Evolutionary conservation across 768 basidiomycete genomes (phyloP).

Genomic region (Collybia sp.): DNA sequence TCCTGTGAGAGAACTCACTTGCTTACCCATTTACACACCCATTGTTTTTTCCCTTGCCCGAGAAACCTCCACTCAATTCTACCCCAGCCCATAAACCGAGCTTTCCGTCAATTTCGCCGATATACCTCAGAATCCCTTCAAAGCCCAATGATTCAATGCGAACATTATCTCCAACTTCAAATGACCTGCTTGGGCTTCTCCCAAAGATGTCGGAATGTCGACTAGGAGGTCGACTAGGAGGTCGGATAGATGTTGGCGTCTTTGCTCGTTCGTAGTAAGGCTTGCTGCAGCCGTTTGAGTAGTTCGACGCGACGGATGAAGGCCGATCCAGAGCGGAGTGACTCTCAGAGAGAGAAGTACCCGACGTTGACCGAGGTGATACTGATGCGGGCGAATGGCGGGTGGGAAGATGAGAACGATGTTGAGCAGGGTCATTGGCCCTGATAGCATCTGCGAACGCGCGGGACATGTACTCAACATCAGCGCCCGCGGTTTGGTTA

Average conservation of each 20-base stretch:
- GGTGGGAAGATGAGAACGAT: conserved; percentile 36
- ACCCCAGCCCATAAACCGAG: conserved; percentile 92
- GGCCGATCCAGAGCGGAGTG: conserved; percentile 41
- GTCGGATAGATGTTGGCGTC: conserved; percentile 38
- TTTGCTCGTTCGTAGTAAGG: conserved; percentile 40
- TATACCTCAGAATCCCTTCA: conserved; percentile 76
- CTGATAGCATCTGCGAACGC: conserved; percentile 80
- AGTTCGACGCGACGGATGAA: conserved; percentile 57
- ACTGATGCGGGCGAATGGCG: conserved; percentile 39
- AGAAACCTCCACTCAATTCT: conserved; percentile 79
- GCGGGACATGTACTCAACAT: conserved; percentile 58
- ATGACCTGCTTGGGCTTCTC: conserved; percentile 41
- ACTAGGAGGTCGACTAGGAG: conserved; percentile 51
- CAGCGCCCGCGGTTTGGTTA: conserved; percentile 25
- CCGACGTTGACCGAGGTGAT: conserved; percentile 39
- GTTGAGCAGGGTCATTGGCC: conserved; percentile 75
- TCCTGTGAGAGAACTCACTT: conserved; percentile 2
- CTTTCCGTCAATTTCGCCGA: conserved; percentile 88
- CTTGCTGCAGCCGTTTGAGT: conserved; percentile 30
- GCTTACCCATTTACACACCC: conserved; percentile 87
- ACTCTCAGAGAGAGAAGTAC: conserved; percentile 46
- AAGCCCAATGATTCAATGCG: conserved; percentile 84
- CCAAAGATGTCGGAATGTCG: conserved; percentile 59
- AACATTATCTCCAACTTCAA: conserved; percentile 78
- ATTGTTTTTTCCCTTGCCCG: conserved; percentile 93